Evolutionary conservation across 306 rosid species (phyloP), one percentile per base, ranked within the genome.

Genomic region (Vigna radiata): DNA sequence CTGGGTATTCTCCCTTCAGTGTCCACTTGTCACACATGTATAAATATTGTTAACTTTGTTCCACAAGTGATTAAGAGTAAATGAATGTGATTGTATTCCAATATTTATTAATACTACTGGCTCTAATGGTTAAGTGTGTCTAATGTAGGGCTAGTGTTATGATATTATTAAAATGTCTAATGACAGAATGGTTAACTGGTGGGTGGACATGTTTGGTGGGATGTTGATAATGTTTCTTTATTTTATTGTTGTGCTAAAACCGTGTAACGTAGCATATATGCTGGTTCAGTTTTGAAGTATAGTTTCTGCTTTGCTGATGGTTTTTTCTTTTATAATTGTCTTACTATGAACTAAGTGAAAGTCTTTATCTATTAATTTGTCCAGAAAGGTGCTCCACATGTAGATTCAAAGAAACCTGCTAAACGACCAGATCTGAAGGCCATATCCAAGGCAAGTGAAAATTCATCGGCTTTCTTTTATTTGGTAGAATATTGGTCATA

Each of bases 341-440:
- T 43, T 33, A 23, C 33, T 2, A 27, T 72, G 47, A 41, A 17
- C 23, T 56, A 14, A 33, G 59, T 18, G 67, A 52, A 36, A 14
- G 52, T 8, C 37, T 47, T 60, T 1, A 7, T 59, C 19, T 37
- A 27, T 65, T 55, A 44, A 54, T 66, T 47, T 81, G 56, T 79
- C 69, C 82, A 89, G 95, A 83, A 84, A 73, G 71, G 10, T 15
- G 46, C 65, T 41, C 60, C 33, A 5, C 27, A 18, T 15, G 82
- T 76, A 50, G 89, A 76, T 16, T 39, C 43, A 36, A 89, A 92
- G 85, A 27, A 0, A 37, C 9, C 62, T 5, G 86, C 91, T 2
- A 89, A 92, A 81, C 88, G 99, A 63, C 99, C 97, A 53, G 99
- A 95, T 89, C 78, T 95, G 82, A 95, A 95, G 88, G 97, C 97